Percentiles rank a stretch among this genome's conserved stretches.
Conservation (phyloP, 371 early-diverging fungal genomes). For the Actinomortierella wolfii region DNA sequence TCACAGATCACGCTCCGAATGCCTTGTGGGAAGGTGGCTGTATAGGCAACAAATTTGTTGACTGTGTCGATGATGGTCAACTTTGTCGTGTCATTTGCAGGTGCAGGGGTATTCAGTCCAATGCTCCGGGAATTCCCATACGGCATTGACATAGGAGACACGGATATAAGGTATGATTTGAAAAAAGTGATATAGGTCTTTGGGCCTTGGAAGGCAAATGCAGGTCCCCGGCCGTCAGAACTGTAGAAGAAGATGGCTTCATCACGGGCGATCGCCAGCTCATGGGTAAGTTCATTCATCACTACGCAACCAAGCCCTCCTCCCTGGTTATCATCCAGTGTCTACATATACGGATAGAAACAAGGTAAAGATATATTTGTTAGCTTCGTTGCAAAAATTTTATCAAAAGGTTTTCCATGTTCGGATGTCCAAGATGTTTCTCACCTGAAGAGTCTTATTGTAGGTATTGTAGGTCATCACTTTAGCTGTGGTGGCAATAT, state of each 20-base stretch:
- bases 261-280: slow-evolving; percentile 83
- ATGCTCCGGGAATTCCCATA: slow-evolving; percentile 40
- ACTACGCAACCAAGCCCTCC: slow-evolving; percentile 81
- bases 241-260: slow-evolving; percentile 94
- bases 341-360: slow-evolving; percentile 43
- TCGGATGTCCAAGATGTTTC: background rate
- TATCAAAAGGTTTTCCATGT: too few relatives aligned
- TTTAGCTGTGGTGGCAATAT: slow-evolving; percentile 73
- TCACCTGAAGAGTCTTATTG: slow-evolving; percentile 25
- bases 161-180: slow-evolving; percentile 76
- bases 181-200: slow-evolving; percentile 80
- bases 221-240: slow-evolving; percentile 90
- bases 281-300: slow-evolving; percentile 69
- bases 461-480: slow-evolving; percentile 68
- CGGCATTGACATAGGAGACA: slow-evolving; percentile 67
- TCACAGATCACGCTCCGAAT: slow-evolving; percentile 76
- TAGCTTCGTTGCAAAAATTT: slow-evolving; percentile 3
- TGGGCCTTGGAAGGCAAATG: slow-evolving; percentile 86
- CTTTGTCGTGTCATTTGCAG: slow-evolving; percentile 59
- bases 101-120: slow-evolving; percentile 26
- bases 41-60: slow-evolving; percentile 88
- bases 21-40: slow-evolving; percentile 73
- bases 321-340: slow-evolving; percentile 82
- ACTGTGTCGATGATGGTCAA: slow-evolving; percentile 90
- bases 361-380: background rate